A percentile compares a stretch with the other conserved stretches of the same genome.
Conservation (phyloP, 768 basidiomycete genomes). For the Xerocomellus amylosporus region DNA sequence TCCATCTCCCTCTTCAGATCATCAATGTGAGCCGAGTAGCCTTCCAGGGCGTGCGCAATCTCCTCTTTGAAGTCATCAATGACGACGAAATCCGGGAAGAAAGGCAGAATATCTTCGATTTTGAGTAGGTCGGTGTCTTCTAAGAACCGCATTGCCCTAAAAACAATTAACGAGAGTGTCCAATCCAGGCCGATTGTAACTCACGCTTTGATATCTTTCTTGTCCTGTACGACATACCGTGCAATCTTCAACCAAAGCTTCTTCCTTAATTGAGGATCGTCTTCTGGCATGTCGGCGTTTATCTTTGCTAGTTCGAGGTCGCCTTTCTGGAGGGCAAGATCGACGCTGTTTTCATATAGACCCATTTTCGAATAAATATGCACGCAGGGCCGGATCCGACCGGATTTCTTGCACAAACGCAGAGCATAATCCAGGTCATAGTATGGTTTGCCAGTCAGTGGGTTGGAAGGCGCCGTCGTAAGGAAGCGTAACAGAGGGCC, state of each 20-base stretch:
- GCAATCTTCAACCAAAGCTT: constrained; percentile 98
- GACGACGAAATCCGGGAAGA: constrained; percentile 99
- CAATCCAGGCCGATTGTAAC: constrained; percentile 33
- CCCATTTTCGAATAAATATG: constrained; percentile 98
- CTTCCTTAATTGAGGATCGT: constrained; percentile 82
- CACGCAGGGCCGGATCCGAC: constrained; percentile 84
- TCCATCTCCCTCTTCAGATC: constrained; percentile 92
- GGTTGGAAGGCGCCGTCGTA: constrained; percentile 74
- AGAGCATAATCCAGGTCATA: constrained; percentile 97
- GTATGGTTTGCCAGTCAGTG: constrained; percentile 81
- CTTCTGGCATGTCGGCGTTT: constrained; percentile 93
- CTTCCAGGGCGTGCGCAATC: constrained; percentile 93
- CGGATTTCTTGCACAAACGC: constrained; percentile 81
- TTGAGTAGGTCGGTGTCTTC: constrained; percentile 93
- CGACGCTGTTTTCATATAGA: constrained; percentile 93
- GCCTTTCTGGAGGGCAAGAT: constrained; percentile 90
- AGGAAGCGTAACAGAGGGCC: constrained; percentile 81
- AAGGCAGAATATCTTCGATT: constrained; percentile 97
- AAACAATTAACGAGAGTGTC: not conserved
- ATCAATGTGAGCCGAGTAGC: constrained; percentile 90
- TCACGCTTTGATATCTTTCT: constrained; percentile 97
- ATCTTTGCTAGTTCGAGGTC: constrained; percentile 93
- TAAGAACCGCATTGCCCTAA: constrained; percentile 93
- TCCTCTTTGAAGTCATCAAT: constrained; percentile 99
- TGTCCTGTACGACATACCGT: constrained; percentile 96